Conservation (phyloP, 495 filamentous ascomycete genomes). For the Hypoxylon fuscum region DNA sequence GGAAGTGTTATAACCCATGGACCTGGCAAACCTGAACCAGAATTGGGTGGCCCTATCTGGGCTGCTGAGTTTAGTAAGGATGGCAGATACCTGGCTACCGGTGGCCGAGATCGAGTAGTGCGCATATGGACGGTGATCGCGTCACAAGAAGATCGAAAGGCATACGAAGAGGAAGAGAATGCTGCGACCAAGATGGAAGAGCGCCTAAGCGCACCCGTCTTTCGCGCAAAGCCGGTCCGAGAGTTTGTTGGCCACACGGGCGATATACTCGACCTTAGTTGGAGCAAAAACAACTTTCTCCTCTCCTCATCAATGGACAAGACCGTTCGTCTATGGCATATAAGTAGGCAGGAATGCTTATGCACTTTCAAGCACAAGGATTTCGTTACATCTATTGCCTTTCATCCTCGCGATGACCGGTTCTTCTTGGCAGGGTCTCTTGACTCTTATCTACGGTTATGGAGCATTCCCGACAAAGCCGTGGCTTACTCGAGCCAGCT, state of each 20-base stretch:
- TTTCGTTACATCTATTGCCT: slow-evolving; percentile 93
- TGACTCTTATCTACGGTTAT: slow-evolving; percentile 90
- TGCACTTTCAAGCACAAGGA: slow-evolving; percentile 97
- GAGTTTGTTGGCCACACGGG: slow-evolving; percentile 88
- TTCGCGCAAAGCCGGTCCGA: slow-evolving; percentile 75
- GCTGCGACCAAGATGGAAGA: slow-evolving; percentile 60
- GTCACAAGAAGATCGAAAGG: slow-evolving; percentile 77
- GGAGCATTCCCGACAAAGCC: slow-evolving; percentile 97
- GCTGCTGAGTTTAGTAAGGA: slow-evolving; percentile 92
- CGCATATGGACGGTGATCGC: slow-evolving; percentile 91
- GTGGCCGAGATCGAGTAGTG: slow-evolving; percentile 85
- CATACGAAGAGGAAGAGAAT: slow-evolving; percentile 76
- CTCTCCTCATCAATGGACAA: slow-evolving; percentile 98
- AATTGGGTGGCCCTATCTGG: slow-evolving; percentile 77
- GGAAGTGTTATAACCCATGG: slow-evolving; percentile 49
- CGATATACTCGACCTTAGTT: slow-evolving; percentile 90
- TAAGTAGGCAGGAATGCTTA: slow-evolving; percentile 83
- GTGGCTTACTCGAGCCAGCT: slow-evolving; percentile 87
- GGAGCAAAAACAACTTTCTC: slow-evolving; percentile 99
- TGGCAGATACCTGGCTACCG: slow-evolving; percentile 89
- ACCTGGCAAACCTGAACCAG: slow-evolving; percentile 37
- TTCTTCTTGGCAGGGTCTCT: slow-evolving; percentile 96
- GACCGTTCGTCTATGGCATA: slow-evolving; percentile 94
- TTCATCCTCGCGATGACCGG: slow-evolving; percentile 93
- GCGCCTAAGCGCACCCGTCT: slow-evolving; percentile 89